Conservation (phyloP, 352 stramenopile genomes). For the Phytophthora foliorum region DNA sequence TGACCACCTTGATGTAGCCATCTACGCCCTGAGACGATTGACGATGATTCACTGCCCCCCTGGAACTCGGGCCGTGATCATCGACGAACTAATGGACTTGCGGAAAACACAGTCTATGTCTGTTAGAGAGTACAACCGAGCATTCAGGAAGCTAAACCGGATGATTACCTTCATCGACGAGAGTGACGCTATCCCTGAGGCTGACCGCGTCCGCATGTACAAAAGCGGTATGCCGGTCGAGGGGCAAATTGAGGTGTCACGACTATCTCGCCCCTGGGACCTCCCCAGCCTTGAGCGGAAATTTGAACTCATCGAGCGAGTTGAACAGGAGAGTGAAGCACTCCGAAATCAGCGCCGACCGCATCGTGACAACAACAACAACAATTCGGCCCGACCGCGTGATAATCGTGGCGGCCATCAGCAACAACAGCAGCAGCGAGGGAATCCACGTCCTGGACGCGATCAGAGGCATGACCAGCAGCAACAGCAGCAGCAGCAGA, state of each 20-base stretch:
- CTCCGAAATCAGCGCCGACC: neutral
- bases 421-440: neutral
- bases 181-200: neutral
- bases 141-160: neutral
- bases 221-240: constrained; percentile 1
- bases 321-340: neutral
- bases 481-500: neutral
- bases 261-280: constrained; percentile 2
- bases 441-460: neutral
- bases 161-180: constrained; percentile 1
- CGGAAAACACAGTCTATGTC: neutral
- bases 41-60: constrained; percentile 6
- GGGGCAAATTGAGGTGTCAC: constrained; percentile 1
- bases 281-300: neutral
- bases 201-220: constrained; percentile 4
- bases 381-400: neutral
- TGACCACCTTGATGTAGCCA: constrained; percentile 1
- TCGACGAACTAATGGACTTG: constrained; percentile 3
- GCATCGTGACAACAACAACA: neutral
- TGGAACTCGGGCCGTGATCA: constrained; percentile 2
- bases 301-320: neutral
- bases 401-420: neutral
- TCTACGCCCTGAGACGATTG: neutral
- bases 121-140: neutral
- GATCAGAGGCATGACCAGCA: neutral